Percentiles rank a stretch among this genome's conserved stretches.
These are phyloP conservation scores for Helicocarpus griseus DNA, from an alignment of 2,329 filamentous ascomycete genomes.

Conservation along the genomic window DNA sequence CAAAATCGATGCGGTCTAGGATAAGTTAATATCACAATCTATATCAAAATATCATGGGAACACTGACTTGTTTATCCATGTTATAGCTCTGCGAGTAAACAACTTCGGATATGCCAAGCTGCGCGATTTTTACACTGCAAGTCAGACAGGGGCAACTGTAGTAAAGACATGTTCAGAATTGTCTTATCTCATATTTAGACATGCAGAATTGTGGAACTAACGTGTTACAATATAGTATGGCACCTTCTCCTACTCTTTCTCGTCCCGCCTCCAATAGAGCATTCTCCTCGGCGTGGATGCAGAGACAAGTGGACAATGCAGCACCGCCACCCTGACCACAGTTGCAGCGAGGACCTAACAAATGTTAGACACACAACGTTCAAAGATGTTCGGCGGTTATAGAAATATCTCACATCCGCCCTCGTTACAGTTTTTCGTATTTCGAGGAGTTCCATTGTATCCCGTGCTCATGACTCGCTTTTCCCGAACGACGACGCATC, in stretches of 20 bases:
- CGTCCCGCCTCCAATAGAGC: slow-evolving; percentile 87
- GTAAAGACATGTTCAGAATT: slow-evolving; percentile 6
- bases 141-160: slow-evolving; percentile 79
- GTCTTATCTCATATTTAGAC: slow-evolving; percentile 2
- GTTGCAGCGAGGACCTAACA: slow-evolving; percentile 62
- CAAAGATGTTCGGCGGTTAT: not conserved
- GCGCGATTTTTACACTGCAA: slow-evolving; percentile 96
- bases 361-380: not conserved
- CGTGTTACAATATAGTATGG: slow-evolving; percentile 87
- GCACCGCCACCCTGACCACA: slow-evolving; percentile 59
- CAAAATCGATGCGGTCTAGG: slow-evolving; percentile 66
- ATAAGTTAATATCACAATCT: slow-evolving; percentile 7
- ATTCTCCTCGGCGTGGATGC: slow-evolving; percentile 97
- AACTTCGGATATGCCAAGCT: slow-evolving; percentile 91
- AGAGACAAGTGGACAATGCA: slow-evolving; percentile 76
- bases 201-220: slow-evolving; percentile 19
- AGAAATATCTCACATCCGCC: slow-evolving; percentile 59
- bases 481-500: slow-evolving; percentile 81
- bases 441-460: slow-evolving; percentile 93
- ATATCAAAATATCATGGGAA: not conserved
- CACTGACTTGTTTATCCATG: slow-evolving; percentile 64
- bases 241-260: slow-evolving; percentile 73
- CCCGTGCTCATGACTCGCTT: slow-evolving; percentile 86
- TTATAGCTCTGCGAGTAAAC: slow-evolving; percentile 91
- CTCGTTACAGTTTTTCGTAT: slow-evolving; percentile 81